phyloP scores from a whole-genome alignment of 2,329 filamentous ascomycete genomes.

The Cladophialophora bantiana region DNA sequence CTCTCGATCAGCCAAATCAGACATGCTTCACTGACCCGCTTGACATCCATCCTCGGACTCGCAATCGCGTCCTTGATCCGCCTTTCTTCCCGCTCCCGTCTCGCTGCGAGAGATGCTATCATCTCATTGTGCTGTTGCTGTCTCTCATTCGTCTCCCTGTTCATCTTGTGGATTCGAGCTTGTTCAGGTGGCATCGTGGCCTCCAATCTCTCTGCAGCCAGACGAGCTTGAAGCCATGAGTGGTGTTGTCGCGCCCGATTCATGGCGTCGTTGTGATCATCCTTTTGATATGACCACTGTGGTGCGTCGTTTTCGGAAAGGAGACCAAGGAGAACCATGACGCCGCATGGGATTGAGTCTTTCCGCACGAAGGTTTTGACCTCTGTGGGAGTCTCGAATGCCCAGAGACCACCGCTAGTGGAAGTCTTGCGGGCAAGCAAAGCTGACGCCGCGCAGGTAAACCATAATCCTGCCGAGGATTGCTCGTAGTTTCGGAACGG shows the following conservation, averaged over 20 bases:
- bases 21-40: slow-evolving; percentile 40
- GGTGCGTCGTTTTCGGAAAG: slow-evolving; percentile 41
- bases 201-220: slow-evolving; percentile 38
- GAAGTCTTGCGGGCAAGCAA: slow-evolving; percentile 34
- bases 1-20: slow-evolving; percentile 40
- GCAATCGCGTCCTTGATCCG: slow-evolving; percentile 41
- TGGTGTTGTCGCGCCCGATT: slow-evolving; percentile 30
- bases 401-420: slow-evolving; percentile 37
- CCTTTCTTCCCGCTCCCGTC: slow-evolving; percentile 40
- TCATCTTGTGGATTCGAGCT: slow-evolving; percentile 38
- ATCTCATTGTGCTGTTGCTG: slow-evolving; percentile 37
- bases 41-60: slow-evolving; percentile 41
- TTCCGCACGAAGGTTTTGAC: slow-evolving; percentile 39
- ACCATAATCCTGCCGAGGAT: slow-evolving; percentile 40
- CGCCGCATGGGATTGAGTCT: slow-evolving; percentile 43
- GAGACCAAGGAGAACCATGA: slow-evolving; percentile 43
- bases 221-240: slow-evolving; percentile 35
- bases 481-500: slow-evolving; percentile 31
- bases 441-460: slow-evolving; percentile 41
- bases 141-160: slow-evolving; percentile 35
- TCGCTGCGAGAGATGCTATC: slow-evolving; percentile 24
- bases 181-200: slow-evolving; percentile 42
- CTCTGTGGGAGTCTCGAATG: slow-evolving; percentile 40
- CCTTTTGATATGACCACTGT: slow-evolving; percentile 38
- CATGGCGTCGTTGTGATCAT: slow-evolving; percentile 27